Conservation (phyloP, 2,329 filamentous ascomycete genomes). For the Penicillium crustosum region DNA sequence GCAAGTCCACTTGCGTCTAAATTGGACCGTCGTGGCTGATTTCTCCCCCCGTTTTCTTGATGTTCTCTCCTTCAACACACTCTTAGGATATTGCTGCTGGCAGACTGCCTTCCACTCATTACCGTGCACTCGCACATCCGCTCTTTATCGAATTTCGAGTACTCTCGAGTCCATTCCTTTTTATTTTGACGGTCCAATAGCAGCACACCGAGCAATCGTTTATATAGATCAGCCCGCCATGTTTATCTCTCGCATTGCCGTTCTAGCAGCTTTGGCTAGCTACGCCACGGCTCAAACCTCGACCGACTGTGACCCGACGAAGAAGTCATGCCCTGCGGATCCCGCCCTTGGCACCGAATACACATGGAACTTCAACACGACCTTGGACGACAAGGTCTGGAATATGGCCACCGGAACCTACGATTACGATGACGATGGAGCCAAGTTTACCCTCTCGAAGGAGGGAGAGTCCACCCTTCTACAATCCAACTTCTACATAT, state of each 20-base stretch:
- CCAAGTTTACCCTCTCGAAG: constrained; percentile 68
- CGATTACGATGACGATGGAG: constrained; percentile 62
- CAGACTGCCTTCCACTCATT: constrained; percentile 20
- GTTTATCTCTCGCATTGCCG: constrained; percentile 29
- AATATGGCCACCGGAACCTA: constrained; percentile 67
- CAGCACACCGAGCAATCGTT: constrained; percentile 3
- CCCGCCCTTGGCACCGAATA: constrained; percentile 65
- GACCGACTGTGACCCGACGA: constrained; percentile 74
- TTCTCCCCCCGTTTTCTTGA: constrained; percentile 8
- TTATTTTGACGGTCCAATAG: neutral
- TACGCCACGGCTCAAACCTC: constrained; percentile 65
- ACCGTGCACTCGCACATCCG: constrained; percentile 34
- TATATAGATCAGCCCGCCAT: constrained; percentile 18
- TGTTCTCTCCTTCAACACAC: constrained; percentile 4
- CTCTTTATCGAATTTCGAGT: constrained; percentile 28
- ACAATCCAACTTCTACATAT: constrained; percentile 77
- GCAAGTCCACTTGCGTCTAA: constrained; percentile 15
- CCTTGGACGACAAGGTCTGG: constrained; percentile 61
- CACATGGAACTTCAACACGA: constrained; percentile 64
- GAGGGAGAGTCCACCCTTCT: constrained; percentile 76
- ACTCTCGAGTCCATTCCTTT: constrained; percentile 23
- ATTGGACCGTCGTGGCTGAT: constrained; percentile 5
- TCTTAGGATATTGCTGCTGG: constrained; percentile 16
- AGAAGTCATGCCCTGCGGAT: constrained; percentile 68
- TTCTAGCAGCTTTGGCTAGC: constrained; percentile 31